Base-by-base conservation (phyloP, 2,329 filamentous ascomycete genomes). In the Ascochyta koolunga region DNA sequence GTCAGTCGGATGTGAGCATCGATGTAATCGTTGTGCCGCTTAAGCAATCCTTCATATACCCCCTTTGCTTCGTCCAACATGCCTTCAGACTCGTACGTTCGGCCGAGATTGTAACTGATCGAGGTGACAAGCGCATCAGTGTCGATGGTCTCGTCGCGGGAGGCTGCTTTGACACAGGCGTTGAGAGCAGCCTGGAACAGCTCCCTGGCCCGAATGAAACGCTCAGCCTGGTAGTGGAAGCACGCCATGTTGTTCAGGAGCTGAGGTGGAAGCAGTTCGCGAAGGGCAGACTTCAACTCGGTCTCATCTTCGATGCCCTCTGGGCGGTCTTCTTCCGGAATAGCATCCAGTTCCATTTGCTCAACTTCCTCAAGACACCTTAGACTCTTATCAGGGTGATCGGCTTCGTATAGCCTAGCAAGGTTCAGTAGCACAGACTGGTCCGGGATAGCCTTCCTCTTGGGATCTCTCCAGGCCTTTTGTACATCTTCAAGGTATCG, bases 231-330 rank as follows among this genome's bases (percentile, higher is more conserved):
- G 63, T 91, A 97, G 64, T 96, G 86, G 77, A 98, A 98, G 75
- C 93, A 97, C 5, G 91, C 95, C 71, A 98, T 96, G 72, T 99
- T 99, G 80, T 98, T 99, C 37, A 99, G 83, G 2, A 98, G 82
- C 69, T 96, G 92, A 4, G 95, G 95, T 1, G 93, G 90, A 1
- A 99, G 80, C 54, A 89, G 82, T 69, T 93, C 90, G 48, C 92
- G 87, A 24, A 96, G 80, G 15, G 82, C 80, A 19, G 79, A 79
- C 50, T 84, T 83, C 51, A 85, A 77, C 25, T 84, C 82, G 3
- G 80, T 39, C 31, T 70, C 67, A 35, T 70, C 66, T 32, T 73
- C 71, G 15, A 74, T 47, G 21, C 62, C 82, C 53, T 89, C 84
- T 47, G 90, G 86, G 16, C 85, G 81, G 2, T 93, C 88, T 10